Percentiles rank a stretch among this genome's conserved stretches.
Evolutionary conservation across 306 rosid genomes (phyloP).

Genomic region (Vigna reflexopilosa): DNA sequence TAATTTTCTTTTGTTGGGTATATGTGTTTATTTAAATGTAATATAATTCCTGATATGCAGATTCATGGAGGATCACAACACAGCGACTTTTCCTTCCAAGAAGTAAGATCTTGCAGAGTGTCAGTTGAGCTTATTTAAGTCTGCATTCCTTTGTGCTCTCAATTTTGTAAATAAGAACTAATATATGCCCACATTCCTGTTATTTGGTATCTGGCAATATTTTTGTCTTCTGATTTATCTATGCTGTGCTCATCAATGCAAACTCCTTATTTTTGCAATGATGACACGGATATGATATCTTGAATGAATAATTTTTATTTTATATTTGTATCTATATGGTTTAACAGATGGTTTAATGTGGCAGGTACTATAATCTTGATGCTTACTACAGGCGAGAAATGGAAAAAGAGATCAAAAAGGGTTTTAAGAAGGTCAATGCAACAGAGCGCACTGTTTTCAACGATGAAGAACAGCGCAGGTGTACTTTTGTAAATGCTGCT

Average conservation of each 20-base stretch:
- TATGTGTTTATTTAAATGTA: conserved; percentile 14
- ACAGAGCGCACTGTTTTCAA: conserved; percentile 84
- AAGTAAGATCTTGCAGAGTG: conserved; percentile 64
- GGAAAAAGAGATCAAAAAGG: conserved; percentile 72
- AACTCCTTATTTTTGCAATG: conserved; percentile 27
- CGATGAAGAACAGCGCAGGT: conserved; percentile 96
- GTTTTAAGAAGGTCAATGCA: conserved; percentile 62
- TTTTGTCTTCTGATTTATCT: conserved; percentile 19
- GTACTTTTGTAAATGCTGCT: conserved; percentile 40
- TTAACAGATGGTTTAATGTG: conserved; percentile 38
- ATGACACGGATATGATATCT: conserved; percentile 29
- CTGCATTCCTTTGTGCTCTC: not conserved
- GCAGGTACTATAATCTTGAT: conserved; percentile 94
- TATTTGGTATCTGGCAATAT: not conserved
- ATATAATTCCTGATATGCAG: conserved; percentile 53
- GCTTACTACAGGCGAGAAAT: conserved; percentile 71
- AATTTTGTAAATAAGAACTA: conserved; percentile 39
- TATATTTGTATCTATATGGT: not conserved
- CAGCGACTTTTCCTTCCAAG: conserved; percentile 96
- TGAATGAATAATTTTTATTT: not conserved
- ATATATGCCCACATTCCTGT: not conserved
- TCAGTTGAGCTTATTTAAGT: conserved; percentile 36
- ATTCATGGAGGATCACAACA: conserved; percentile 99
- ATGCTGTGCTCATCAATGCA: conserved; percentile 9
- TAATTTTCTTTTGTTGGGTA: not conserved